Evolutionary conservation across 2,329 filamentous ascomycete species (phyloP), one percentile per base, ranked within the genome.

Genomic region (Clarireedia homoeocarpa): DNA sequence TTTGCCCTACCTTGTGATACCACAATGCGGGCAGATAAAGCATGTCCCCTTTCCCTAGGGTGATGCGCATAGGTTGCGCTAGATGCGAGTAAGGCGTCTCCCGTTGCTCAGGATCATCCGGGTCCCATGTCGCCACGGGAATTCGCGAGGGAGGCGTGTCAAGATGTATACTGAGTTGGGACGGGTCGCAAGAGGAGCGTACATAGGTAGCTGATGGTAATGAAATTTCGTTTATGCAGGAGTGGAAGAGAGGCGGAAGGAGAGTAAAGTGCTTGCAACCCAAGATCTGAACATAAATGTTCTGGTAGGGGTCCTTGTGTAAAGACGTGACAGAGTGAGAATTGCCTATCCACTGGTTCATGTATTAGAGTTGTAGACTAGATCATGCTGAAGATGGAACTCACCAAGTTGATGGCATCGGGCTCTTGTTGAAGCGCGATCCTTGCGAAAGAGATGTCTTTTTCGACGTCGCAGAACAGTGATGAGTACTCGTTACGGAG

Each of bases 291-390:
- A 89, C 85, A 69, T 91, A 94, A 0, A 94, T 78, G 68, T 94
- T 94, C 70, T 94, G 88, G 69, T 91, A 92, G 65, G 88, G 88
- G 71, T 94, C 89, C 65, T 86, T 88, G 72, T 94, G 89, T 53
- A 91, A 70, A 0, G 86, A 84, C 0, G 88, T 91, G 1, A 80
- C 76, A 26, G 84, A 88, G 39, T 75, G 75, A 1, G 82, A 81
- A 71, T 89, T 88, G 53, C 89, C 89, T 50, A 94, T 83, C 89
- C 89, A 92, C 48, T 56, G 23, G 20, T 20, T 6, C 14, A 26
- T 38, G 20, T 45, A 20, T 55, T 12, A 55, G 47, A 38, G 15
- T 17, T 27, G 10, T 5, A 26, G 30, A 15, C 26, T 3, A 12
- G 27, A n/a, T 10, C 6, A 10, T 30, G 15, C 5, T 4, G 20